Conservation (phyloP, 495 filamentous ascomycete genomes). For the Cercophora newfieldiana region DNA sequence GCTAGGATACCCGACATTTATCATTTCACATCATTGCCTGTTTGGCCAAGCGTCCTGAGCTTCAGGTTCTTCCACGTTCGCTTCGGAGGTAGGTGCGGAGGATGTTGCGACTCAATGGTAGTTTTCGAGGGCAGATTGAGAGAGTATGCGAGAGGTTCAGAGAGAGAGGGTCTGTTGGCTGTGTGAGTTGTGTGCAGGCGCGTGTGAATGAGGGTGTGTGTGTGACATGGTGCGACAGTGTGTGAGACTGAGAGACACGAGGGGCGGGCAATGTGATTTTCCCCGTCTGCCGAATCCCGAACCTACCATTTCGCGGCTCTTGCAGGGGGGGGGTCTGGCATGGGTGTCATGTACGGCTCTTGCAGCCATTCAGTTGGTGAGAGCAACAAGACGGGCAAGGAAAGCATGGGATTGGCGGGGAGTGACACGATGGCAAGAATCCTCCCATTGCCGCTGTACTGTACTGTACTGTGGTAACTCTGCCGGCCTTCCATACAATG, state of each 20-base stretch:
- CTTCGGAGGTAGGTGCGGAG: neutral
- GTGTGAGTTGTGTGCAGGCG: too few species aligned
- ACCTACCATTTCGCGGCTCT: neutral
- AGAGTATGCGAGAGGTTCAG: neutral
- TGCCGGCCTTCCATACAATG: too few species aligned
- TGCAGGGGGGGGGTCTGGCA: neutral
- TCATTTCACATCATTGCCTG: neutral
- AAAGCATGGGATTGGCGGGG: neutral
- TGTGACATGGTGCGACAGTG: neutral
- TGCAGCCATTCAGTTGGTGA: too few species aligned
- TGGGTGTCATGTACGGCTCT: conserved; percentile 8
- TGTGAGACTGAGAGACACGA: neutral
- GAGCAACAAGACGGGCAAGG: neutral
- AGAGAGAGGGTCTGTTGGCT: neutral
- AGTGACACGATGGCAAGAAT: neutral
- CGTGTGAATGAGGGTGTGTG: too few species aligned
- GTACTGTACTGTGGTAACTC: too few species aligned
- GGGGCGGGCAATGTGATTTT: neutral
- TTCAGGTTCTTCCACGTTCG: neutral
- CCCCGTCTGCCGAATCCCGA: neutral
- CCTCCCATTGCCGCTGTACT: too few species aligned
- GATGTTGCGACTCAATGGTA: neutral
- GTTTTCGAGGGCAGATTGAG: neutral
- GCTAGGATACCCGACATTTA: conserved; percentile 12
- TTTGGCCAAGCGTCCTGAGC: neutral